These are phyloP conservation scores for Metschnikowia bowlesiae DNA, from an alignment of 805 yeast species.

Conservation along the genomic window DNA sequence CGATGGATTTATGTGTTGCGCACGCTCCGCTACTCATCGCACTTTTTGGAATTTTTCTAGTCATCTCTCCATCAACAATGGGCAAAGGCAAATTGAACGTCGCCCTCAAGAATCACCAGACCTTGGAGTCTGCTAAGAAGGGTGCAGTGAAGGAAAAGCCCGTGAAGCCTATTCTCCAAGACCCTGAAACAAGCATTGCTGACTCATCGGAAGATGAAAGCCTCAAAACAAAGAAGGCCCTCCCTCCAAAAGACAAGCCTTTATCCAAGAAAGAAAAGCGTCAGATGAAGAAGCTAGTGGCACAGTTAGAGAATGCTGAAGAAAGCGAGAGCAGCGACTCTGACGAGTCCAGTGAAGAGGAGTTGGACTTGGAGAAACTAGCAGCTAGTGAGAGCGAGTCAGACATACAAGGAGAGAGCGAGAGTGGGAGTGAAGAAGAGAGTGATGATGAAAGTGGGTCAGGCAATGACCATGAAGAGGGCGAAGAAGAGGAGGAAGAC, in stretches of 20 bases:
- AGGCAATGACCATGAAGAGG: conserved; percentile 10
- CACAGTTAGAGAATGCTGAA: conserved; percentile 30
- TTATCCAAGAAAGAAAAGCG: conserved; percentile 64
- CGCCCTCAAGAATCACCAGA: conserved; percentile 17
- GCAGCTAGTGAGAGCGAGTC: conserved; percentile 1
- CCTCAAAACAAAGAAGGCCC: conserved; percentile 38
- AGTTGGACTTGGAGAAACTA: conserved; percentile 27
- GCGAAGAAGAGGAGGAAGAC: conserved; percentile 59
- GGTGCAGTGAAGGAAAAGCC: conserved; percentile 5
- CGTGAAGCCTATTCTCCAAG: conserved; percentile 13
- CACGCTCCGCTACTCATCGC: conserved; percentile 13
- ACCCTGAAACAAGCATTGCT: conserved; percentile 6
- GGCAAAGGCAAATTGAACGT: conserved; percentile 17
- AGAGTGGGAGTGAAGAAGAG: conserved; percentile 10
- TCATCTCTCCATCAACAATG: conserved; percentile 7
- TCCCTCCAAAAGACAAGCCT: conserved; percentile 15
- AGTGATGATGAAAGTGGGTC: conserved; percentile 4
- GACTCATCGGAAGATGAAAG: conserved; percentile 25
- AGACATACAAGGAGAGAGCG: conserved; percentile 29
- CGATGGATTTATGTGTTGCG: conserved; percentile 2
- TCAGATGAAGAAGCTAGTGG: conserved; percentile 48
- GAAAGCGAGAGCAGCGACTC: conserved; percentile 35
- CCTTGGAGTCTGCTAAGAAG: conserved; percentile 8
- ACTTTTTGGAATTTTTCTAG: conserved; percentile 7
- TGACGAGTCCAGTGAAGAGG: conserved; percentile 51